phyloP scores from a whole-genome alignment of 352 stramenopile genomes.

The Globisporangium abappressorium region DNA sequence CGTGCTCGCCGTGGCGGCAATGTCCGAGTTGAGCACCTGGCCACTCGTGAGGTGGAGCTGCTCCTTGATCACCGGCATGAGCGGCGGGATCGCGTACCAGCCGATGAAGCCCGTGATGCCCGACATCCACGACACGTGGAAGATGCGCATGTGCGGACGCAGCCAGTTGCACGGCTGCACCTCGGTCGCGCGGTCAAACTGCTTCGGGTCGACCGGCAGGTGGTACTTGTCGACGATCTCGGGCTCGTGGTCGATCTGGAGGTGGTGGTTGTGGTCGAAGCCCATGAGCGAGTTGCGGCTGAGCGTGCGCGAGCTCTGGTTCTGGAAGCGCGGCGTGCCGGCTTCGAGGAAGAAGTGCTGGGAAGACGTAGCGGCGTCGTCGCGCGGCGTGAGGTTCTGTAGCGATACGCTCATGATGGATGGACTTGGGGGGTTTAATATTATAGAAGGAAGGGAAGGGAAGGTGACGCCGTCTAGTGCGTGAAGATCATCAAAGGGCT shows the following conservation, averaged over 20 bases:
- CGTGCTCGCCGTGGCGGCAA: conserved; percentile 88
- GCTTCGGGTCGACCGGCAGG: conserved; percentile 43
- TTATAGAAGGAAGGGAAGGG: neutral
- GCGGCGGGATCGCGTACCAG: conserved; percentile 94
- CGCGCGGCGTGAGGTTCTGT: conserved; percentile 9
- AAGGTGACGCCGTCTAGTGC: neutral
- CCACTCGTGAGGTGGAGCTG: conserved; percentile 82
- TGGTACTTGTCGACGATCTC: conserved; percentile 32
- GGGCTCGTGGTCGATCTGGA: conserved; percentile 16
- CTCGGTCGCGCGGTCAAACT: conserved; percentile 68
- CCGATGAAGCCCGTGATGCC: conserved; percentile 94
- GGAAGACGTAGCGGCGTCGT: neutral
- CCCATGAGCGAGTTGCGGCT: neutral
- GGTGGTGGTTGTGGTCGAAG: conserved; percentile 2
- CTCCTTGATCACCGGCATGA: conserved; percentile 90
- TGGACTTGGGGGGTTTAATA: no score
- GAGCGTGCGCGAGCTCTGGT: neutral
- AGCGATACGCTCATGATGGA: neutral
- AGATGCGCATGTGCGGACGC: conserved; percentile 93
- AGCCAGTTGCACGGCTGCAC: conserved; percentile 80
- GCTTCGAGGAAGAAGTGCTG: conserved; percentile 3
- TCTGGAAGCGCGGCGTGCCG: conserved; percentile 3
- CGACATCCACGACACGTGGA: conserved; percentile 90
- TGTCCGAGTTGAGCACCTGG: conserved; percentile 91
- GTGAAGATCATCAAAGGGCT: neutral